Conservation (phyloP, 441 rosid species). For the Sinapis alba region DNA sequence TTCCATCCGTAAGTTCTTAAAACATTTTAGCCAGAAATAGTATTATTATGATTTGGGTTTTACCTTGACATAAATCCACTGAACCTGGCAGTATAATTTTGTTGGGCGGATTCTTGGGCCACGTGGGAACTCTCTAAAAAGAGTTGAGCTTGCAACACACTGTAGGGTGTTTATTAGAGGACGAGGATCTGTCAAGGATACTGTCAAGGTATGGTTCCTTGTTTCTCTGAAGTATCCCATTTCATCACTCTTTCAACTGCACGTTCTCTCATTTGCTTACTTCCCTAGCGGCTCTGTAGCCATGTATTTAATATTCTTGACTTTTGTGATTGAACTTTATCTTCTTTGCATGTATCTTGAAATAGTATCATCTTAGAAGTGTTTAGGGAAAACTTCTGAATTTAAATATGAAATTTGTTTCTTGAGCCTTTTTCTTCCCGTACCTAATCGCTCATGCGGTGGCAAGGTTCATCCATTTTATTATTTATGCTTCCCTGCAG, state of each 20-base stretch:
- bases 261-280: background rate
- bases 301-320: background rate
- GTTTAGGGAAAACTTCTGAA: background rate
- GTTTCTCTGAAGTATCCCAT: background rate
- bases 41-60: background rate
- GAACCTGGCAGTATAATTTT: constrained; percentile 77
- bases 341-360: background rate
- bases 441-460: background rate
- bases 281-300: background rate
- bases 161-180: constrained; percentile 95
- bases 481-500: constrained; percentile 40
- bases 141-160: constrained; percentile 83
- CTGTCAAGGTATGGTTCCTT: constrained; percentile 63
- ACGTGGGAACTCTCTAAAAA: constrained; percentile 93
- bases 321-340: background rate
- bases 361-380: background rate
- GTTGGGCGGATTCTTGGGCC: constrained; percentile 97
- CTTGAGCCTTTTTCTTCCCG: background rate
- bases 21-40: background rate
- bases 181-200: constrained; percentile 90
- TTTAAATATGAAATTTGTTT: background rate
- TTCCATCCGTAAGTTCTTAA: constrained; percentile 71
- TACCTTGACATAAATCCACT: constrained; percentile 22
- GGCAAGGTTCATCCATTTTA: constrained; percentile 3
- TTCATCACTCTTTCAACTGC: background rate